A percentile compares a stretch with the other conserved stretches of the same genome.
Conservation (phyloP, 257 asterid species). For the Marsdenia floribunda region DNA sequence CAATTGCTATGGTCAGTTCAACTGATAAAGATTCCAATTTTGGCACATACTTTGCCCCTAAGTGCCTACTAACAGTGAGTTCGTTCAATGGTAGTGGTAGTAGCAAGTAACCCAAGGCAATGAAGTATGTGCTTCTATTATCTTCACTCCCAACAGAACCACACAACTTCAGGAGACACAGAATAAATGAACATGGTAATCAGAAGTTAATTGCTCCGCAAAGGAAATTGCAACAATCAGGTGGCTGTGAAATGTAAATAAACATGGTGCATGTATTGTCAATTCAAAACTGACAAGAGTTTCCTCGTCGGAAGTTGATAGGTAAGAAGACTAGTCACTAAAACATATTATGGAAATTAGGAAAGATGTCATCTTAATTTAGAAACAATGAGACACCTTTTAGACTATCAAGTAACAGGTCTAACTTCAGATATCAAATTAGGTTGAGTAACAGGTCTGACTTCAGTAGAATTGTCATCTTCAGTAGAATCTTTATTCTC, state of each 20-base stretch:
- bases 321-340: neutral
- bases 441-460: neutral
- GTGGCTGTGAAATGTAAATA: too few species aligned
- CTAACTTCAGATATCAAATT: constrained; percentile 42
- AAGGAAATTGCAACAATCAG: neutral
- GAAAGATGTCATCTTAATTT: neutral
- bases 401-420: neutral
- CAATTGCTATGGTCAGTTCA: neutral
- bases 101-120: neutral
- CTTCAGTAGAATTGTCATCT: constrained; percentile 46
- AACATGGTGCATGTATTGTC: neutral
- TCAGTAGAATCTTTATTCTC: constrained; percentile 37
- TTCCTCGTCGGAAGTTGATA: neutral
- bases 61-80: neutral
- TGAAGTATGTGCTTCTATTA: neutral
- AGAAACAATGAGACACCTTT: neutral
- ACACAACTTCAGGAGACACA: neutral
- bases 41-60: neutral
- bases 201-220: neutral
- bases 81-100: neutral
- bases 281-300: neutral
- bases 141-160: neutral
- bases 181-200: neutral
- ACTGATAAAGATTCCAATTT: neutral
- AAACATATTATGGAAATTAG: neutral